Conservation (phyloP, 129 eudicot species). For the Flaveria brownii region DNA sequence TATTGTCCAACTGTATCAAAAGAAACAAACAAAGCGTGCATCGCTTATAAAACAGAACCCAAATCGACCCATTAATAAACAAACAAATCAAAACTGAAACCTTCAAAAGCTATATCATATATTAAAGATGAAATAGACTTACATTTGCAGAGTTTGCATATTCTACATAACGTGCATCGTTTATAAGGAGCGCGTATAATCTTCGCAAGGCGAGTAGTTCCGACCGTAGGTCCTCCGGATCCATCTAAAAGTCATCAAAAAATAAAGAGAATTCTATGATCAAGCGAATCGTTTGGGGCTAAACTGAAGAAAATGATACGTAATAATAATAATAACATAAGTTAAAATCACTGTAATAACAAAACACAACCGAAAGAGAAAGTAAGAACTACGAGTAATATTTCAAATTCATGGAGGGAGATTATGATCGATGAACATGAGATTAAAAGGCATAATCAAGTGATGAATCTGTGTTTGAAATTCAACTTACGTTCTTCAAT, state of each 20-base stretch:
- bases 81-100: too few species aligned
- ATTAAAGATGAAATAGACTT: background rate
- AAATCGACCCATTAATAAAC: too few species aligned
- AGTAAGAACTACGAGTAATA: background rate
- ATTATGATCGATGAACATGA: too few species aligned
- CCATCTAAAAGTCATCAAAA: conserved; percentile 30
- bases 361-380: background rate
- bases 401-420: background rate
- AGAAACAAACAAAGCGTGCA: background rate
- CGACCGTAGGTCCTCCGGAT: conserved; percentile 22
- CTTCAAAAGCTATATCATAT: too few species aligned
- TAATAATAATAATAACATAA: background rate
- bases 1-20: conserved; percentile 40
- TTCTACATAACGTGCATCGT: conserved; percentile 15
- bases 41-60: too few species aligned
- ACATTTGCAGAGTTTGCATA: conserved; percentile 31
- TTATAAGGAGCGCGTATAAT: conserved; percentile 37
- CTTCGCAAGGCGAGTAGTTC: conserved; percentile 35
- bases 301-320: background rate
- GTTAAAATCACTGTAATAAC: background rate
- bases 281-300: conserved; percentile 4
- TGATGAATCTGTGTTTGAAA: background rate
- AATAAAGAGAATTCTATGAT: background rate
- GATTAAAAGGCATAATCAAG: too few species aligned
- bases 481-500: conserved; percentile 7